Evolutionary conservation across 2,329 filamentous ascomycete genomes (phyloP), one percentile per base, ranked within the genome.

Genomic region (Trichoderma gracile): DNA sequence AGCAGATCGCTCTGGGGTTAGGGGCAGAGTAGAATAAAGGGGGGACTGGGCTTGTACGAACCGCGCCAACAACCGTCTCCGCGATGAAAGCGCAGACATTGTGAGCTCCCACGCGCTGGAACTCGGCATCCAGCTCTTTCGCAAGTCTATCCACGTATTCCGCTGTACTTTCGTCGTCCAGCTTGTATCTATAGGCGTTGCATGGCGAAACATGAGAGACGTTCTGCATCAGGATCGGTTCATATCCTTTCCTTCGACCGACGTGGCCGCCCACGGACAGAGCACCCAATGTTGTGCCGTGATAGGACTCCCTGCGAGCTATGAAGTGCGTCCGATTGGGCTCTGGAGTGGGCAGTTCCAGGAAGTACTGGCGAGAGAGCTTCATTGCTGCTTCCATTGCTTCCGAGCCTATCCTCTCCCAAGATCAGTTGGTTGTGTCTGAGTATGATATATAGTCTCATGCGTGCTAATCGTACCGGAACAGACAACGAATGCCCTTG

Each of bases 61-160:
- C 40, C 17, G 80, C 79, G 1, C 80, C 79, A 3, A 80, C 73
- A n/a, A 83, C 74, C 0, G 82, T 79, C 70, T 85, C 83, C 0
- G 80, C 81, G 1, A 84, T 70, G 63, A 85, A 84, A 0, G 80
- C 82, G 55, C 77, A 76, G 7, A 84, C 78, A 0, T 70, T 83
- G 1, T 79, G 71, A 0, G 82, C 78, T 0, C 82, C 82, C 0
- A 84, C 55, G 0, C 74, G 69, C 14, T 75, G 72, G 12, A 85
- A 80, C 67, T 85, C 81, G 0, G 73, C 72, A 21, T 84, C 81
- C 0, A 85, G 68, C 62, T 84, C 81, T 1, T 71, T 67, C 0
- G 78, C 74, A 0, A 85, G 73, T 0, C 78, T 71, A 0, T 58
- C 40, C 0, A 79, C 77, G 55, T 80, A 85, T 5, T 73, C 59